Evolutionary conservation across 495 filamentous ascomycete genomes (phyloP), one percentile per base, ranked within the genome.

Genomic region (Ascobolus immersus): DNA sequence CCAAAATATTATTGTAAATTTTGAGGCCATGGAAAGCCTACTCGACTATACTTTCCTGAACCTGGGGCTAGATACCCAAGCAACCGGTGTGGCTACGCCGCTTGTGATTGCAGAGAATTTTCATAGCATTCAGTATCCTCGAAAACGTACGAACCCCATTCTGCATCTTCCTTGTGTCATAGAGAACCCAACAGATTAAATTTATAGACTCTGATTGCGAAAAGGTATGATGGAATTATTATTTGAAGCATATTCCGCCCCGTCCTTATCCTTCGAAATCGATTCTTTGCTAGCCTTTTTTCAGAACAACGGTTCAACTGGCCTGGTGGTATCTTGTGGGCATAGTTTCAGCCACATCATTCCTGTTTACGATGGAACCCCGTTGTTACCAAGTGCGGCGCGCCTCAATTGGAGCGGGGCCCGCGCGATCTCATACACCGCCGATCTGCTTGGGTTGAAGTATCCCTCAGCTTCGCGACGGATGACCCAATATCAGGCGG

Each of bases 31-130:
- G 68, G 86, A 96, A 50, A 77, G 77, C 21, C 59, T 92, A 17
- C 51, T 96, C 34, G 86, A 96, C 50, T 86, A 91, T 45, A 58
- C 80, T 18, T 94, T 96, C 51, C 55, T 90, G 29, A 92, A 90
- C 55, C 55, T 96, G 23, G 89, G 86, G 9, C 61, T 93, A 34
- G 77, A 90, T 36, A 75, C 72, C 4, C 57, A 58, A 11, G 58
- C 60, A 11, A 53, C 58, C 32, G 78, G 77, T 20, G 62, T 96
- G 23, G 81, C 78, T 38, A 58, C 80, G 44, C 79, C 84, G 2
- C 64, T 96, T 38, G 69, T 96, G 27, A 89, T 96, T 79, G 94
- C 86, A 0, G 86, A 96, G 51, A 73, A 89, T 0, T 69, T 92
- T 37, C 86, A 82, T 7, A 92, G 92, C 50, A 53, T 86, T 34